Evolutionary conservation across 2,329 filamentous ascomycete genomes (phyloP).

Genomic region (Aspergillus brunneoviolaceus): DNA sequence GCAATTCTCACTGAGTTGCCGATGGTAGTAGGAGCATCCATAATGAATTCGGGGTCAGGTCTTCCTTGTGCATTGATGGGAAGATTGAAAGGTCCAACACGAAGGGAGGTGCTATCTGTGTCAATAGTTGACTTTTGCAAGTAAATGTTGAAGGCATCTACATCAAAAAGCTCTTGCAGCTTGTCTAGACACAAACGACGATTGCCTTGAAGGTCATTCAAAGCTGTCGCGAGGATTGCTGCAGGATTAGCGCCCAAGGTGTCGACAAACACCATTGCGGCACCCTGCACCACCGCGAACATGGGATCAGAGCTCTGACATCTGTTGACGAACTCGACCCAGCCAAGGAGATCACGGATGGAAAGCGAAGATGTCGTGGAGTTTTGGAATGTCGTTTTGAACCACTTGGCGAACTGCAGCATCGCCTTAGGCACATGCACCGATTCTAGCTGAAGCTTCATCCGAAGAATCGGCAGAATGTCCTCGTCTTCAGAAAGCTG

Average conservation of each 20-base stretch:
- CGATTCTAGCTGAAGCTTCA: conserved; percentile 64
- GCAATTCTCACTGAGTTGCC: conserved; percentile 88
- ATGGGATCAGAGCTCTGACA: conserved; percentile 51
- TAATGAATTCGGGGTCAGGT: conserved; percentile 66
- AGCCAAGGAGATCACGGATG: conserved; percentile 86
- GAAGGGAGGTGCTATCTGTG: conserved; percentile 55
- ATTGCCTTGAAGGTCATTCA: conserved; percentile 68
- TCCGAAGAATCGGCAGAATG: conserved; percentile 78
- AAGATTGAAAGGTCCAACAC: conserved; percentile 74
- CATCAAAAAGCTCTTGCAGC: conserved; percentile 64
- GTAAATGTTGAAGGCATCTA: conserved; percentile 67
- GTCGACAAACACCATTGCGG: conserved; percentile 93
- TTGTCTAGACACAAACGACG: conserved; percentile 70
- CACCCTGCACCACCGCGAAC: conserved; percentile 72
- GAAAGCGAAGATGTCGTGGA: conserved; percentile 77
- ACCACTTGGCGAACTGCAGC: conserved; percentile 89
- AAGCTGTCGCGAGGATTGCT: conserved; percentile 72
- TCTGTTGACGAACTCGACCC: conserved; percentile 88
- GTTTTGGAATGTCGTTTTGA: conserved; percentile 75
- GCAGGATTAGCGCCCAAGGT: conserved; percentile 93
- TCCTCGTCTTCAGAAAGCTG: conserved; percentile 81
- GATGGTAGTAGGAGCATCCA: conserved; percentile 85
- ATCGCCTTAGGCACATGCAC: conserved; percentile 65
- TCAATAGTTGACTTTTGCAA: conserved; percentile 59
- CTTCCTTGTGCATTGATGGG: conserved; percentile 51